phyloP scores from a whole-genome alignment of 2,329 filamentous ascomycete species.

The Pyricularia sp. region DNA sequence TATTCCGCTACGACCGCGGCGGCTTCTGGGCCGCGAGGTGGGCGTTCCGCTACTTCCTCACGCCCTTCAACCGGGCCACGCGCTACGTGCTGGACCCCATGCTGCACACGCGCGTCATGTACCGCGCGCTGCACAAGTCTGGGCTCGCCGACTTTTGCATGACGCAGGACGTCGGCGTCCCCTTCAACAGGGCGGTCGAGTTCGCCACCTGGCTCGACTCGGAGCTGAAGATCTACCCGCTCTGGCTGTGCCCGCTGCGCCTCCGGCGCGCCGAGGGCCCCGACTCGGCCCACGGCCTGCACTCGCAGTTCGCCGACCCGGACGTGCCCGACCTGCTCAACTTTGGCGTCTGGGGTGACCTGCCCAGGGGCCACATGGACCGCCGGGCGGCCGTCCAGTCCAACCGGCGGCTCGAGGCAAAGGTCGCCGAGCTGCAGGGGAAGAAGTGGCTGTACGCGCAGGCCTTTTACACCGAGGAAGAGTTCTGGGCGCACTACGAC shows the following conservation, averaged over 20 bases:
- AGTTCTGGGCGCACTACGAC: slow-evolving; percentile 61
- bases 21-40: slow-evolving; percentile 59
- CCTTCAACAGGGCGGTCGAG: slow-evolving; percentile 29
- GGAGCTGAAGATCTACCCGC: slow-evolving; percentile 38
- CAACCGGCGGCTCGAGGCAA: slow-evolving; percentile 47
- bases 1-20: slow-evolving; percentile 63
- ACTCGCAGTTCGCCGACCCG: slow-evolving; percentile 33
- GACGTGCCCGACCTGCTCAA: slow-evolving; percentile 35
- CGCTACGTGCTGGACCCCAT: slow-evolving; percentile 52
- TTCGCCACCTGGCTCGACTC: slow-evolving; percentile 39
- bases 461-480: slow-evolving; percentile 56
- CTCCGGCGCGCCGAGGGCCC: slow-evolving; percentile 28
- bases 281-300: slow-evolving; percentile 34
- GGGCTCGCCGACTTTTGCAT: slow-evolving; percentile 51
- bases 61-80: slow-evolving; percentile 56
- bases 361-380: slow-evolving; percentile 21
- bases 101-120: slow-evolving; percentile 55
- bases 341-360: slow-evolving; percentile 53
- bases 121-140: slow-evolving; percentile 54
- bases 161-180: slow-evolving; percentile 53
- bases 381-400: slow-evolving; percentile 36
- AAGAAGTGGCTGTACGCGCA: slow-evolving; percentile 63
- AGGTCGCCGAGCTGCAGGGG: slow-evolving; percentile 31
- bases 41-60: slow-evolving; percentile 54
- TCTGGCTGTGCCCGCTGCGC: slow-evolving; percentile 47